These are phyloP conservation scores for Fonsecaea nubica DNA, from an alignment of 2,329 filamentous ascomycete species.

Conservation along the genomic window DNA sequence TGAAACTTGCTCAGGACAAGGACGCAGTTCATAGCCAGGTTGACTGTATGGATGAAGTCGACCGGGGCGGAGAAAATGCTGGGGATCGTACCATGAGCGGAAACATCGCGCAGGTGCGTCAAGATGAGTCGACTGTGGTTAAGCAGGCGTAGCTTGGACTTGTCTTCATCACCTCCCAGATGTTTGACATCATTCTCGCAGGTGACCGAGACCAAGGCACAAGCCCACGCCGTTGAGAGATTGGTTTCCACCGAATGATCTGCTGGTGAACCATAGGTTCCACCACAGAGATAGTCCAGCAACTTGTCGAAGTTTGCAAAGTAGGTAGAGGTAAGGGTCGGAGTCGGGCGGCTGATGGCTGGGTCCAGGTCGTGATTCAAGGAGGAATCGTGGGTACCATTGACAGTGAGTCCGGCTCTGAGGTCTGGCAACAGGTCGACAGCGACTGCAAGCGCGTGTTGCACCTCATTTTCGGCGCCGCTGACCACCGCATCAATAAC, in stretches of 20 bases:
- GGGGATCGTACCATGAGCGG: background rate
- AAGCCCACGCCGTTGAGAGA: slow-evolving; percentile 32
- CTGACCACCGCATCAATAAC: slow-evolving; percentile 23
- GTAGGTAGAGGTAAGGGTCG: slow-evolving; percentile 2
- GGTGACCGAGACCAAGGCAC: slow-evolving; percentile 25
- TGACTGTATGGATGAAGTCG: slow-evolving; percentile 1
- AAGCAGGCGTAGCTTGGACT: background rate
- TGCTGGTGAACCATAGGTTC: slow-evolving; percentile 1
- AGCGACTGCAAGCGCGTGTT: slow-evolving; percentile 27
- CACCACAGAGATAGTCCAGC: slow-evolving; percentile 19
- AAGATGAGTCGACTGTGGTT: background rate
- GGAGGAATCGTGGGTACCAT: slow-evolving; percentile 24
- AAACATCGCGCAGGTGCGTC: background rate
- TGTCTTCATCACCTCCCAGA: background rate
- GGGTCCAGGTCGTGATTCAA: slow-evolving; percentile 12
- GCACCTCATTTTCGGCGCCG: slow-evolving; percentile 6
- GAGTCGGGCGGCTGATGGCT: slow-evolving; percentile 7
- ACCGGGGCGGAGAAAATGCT: background rate
- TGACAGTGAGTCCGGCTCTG: slow-evolving; percentile 8
- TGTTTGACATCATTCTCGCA: slow-evolving; percentile 33
- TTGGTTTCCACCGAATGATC: slow-evolving; percentile 22
- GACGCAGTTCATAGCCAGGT: slow-evolving; percentile 20
- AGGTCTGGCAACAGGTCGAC: slow-evolving; percentile 25
- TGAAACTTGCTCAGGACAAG: slow-evolving; percentile 17
- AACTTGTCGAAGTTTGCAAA: slow-evolving; percentile 25